Percentiles rank a stretch among this genome's conserved stretches.
These are phyloP conservation scores for Termitomyces sp. DNA, from an alignment of 768 basidiomycete genomes.

Conservation along the genomic window DNA sequence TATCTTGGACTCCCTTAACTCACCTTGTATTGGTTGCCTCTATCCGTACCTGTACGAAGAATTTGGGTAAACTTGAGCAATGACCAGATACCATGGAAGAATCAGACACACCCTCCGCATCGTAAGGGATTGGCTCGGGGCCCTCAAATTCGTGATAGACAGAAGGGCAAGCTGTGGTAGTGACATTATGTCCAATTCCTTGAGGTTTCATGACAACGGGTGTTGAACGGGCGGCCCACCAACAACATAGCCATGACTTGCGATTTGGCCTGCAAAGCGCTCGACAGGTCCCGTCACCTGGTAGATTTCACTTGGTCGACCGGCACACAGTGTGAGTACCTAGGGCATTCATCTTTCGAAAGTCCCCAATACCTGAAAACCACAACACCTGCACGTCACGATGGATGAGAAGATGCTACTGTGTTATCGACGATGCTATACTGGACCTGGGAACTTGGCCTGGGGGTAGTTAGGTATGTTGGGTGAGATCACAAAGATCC, in stretches of 20 bases:
- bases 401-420: not conserved
- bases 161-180: constrained; percentile 66
- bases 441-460: constrained; percentile 82
- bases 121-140: constrained; percentile 86
- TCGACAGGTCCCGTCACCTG: constrained; percentile 98
- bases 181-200: not conserved
- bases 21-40: constrained; percentile 91
- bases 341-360: not conserved
- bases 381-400: constrained; percentile 57
- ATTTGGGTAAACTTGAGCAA: not conserved
- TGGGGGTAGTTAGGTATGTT: constrained; percentile 78
- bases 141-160: constrained; percentile 92
- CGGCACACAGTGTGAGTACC: not conserved
- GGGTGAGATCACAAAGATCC: constrained; percentile 83
- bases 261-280: constrained; percentile 84
- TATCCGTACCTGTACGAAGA: constrained; percentile 60
- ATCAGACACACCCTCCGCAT: constrained; percentile 59
- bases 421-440: not conserved
- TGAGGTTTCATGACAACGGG: not conserved
- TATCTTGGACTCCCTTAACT: constrained; percentile 13
- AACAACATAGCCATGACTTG: constrained; percentile 81
- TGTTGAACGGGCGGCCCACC: too few relatives aligned
- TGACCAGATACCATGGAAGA: not conserved
- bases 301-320: constrained; percentile 76
- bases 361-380: constrained; percentile 62